Conservation (phyloP, 169 alveolate species). For the Plasmodium ovale region DNA sequence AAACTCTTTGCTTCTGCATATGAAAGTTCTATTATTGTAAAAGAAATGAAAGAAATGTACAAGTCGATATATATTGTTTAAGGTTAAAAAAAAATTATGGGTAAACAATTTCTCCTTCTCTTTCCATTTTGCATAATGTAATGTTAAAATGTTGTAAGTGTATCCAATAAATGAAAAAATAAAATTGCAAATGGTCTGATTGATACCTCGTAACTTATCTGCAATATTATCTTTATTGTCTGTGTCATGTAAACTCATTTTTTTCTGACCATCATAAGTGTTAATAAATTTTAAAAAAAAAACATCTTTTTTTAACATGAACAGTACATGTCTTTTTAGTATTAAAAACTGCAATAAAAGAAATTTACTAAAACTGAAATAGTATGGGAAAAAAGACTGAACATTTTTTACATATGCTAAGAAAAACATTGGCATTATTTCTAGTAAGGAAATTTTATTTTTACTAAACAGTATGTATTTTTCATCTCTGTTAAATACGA, state of each 20-base stretch:
- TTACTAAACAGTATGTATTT: constrained; percentile 35
- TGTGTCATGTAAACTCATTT: not conserved
- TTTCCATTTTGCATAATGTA: not conserved
- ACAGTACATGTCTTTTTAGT: constrained; percentile 9
- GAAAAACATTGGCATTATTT: constrained; percentile 64
- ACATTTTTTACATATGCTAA: constrained; percentile 37
- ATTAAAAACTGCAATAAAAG: constrained; percentile 11
- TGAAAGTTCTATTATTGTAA: constrained; percentile 17
- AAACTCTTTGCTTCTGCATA: not conserved
- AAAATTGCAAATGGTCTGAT: constrained; percentile 50
- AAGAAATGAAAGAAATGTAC: constrained; percentile 31
- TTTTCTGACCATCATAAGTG: not conserved
- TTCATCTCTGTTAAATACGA: constrained; percentile 1
- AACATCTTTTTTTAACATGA: constrained; percentile 8
- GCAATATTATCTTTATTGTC: not conserved
- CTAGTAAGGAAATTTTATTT: constrained; percentile 34
- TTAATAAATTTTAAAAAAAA: constrained; percentile 7
- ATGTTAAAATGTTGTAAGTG: constrained; percentile 25
- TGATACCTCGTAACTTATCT: not conserved
- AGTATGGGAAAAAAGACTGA: constrained; percentile 19
- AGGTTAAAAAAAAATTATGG: constrained; percentile 43
- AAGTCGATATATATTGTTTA: constrained; percentile 27
- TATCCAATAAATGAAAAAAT: constrained; percentile 42
- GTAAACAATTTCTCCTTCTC: not conserved
- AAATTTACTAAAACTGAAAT: constrained; percentile 20